Base-by-base conservation (phyloP, 1,284 basidiomycete genomes). In the Trichosporon sp. region DNA sequence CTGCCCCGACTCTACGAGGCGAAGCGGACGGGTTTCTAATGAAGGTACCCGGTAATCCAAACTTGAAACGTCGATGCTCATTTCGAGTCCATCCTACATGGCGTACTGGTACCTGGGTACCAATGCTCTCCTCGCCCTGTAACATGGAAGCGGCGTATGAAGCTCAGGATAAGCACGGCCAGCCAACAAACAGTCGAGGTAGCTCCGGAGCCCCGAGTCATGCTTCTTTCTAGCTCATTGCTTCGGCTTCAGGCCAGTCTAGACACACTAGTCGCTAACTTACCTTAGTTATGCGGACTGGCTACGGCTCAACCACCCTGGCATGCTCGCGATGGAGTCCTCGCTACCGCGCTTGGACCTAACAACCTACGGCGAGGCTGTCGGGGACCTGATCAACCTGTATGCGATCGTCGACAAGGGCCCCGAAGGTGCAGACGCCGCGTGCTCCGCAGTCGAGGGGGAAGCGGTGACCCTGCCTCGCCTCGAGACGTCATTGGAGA, bases 361-460 rank as follows among this genome's bases (percentile, higher is more conserved):
- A 1, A 60, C 72, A 8, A 59, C 63, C 4, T 78, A 78, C 63
- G 59, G 67, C 49, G 77, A 78, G 66, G 77, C 77, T 1, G 61
- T 77, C 7, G 76, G 77, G 46, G 76, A 78, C 65, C 70, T 76
- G 21, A 74, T 77, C 71, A 65, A 64, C 10, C 69, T 78, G 31
- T 57, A 71, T 8, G 60, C 77, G 4, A 36, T 57, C 2, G 60
- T 74, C 9, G 70, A 70, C 40, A 40, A 40, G 7, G 40, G 40
- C 21, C 49, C 65, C 40, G 56, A 56, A 2, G 37, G 56, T 8
- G 36, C 64, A 31, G 27, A 62, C 34, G 21, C 56, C 14, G 56
- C 61, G 32, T 56, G 60, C 63, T 44, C 40, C 19, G 40, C 40
- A 4, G 19, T 44, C 7, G 40, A 44, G 19, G 40, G 40, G 19